Evolutionary conservation across 768 basidiomycete genomes (phyloP).

Genomic region (Macrolepiota albuminosa): DNA sequence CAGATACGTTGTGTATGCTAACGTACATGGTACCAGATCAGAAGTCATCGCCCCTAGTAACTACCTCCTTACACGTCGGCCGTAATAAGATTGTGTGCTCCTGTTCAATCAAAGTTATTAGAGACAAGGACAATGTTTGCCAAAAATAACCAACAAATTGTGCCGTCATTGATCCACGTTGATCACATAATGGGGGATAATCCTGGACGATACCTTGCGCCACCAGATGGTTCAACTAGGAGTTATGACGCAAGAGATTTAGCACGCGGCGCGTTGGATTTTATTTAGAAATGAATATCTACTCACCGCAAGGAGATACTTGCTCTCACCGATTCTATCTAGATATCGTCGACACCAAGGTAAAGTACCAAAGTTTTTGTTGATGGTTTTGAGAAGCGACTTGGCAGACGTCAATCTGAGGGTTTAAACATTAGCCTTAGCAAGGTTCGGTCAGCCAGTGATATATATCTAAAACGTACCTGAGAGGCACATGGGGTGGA

Average conservation of each 20-base stretch:
- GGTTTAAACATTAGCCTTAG: neutral
- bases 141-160: slow-evolving; percentile 62
- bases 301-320: slow-evolving; percentile 81
- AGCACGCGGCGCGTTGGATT: neutral
- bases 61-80: slow-evolving; percentile 80
- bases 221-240: slow-evolving; percentile 85
- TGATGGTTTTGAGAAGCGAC: slow-evolving; percentile 80
- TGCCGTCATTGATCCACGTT: slow-evolving; percentile 85
- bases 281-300: slow-evolving; percentile 25
- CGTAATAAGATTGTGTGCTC: slow-evolving; percentile 85
- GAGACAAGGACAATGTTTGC: neutral
- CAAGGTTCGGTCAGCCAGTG: neutral
- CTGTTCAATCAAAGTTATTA: slow-evolving; percentile 28
- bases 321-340: slow-evolving; percentile 88
- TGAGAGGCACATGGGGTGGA: slow-evolving; percentile 67
- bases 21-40: slow-evolving; percentile 23
- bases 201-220: slow-evolving; percentile 83
- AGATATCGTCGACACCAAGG: slow-evolving; percentile 96
- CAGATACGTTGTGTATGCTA: neutral
- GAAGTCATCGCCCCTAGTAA: slow-evolving; percentile 83
- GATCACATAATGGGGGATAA: slow-evolving; percentile 91
- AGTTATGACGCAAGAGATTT: neutral
- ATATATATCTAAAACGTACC: slow-evolving; percentile 38
- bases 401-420: slow-evolving; percentile 78
- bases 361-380: slow-evolving; percentile 89